Conservation (phyloP, 768 basidiomycete genomes). For the Leccinum uliginosum region DNA sequence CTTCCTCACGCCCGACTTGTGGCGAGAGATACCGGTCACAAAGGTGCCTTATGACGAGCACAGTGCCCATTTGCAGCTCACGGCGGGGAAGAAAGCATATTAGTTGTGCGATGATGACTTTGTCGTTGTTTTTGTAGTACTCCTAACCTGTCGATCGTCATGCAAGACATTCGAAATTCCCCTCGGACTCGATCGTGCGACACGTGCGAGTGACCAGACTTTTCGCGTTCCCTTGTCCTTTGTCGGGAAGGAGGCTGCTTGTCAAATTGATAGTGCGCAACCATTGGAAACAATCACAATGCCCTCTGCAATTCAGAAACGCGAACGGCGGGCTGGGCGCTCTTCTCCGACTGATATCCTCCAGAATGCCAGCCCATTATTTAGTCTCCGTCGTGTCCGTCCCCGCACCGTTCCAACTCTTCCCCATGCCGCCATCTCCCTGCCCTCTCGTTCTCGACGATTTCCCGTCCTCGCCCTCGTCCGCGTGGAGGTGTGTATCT, state of each 20-base stretch:
- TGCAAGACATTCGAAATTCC: background rate
- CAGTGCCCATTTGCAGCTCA: conserved; percentile 86
- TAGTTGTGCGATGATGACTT: conserved; percentile 31
- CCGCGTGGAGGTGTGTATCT: conserved; percentile 23
- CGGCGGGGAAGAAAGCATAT: conserved; percentile 69
- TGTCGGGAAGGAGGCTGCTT: too few species aligned
- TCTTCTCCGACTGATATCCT: conserved; percentile 7
- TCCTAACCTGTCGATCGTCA: background rate
- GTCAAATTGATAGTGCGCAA: conserved; percentile 2
- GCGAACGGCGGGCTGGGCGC: conserved; percentile 4
- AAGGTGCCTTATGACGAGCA: conserved; percentile 94
- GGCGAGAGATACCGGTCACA: conserved; percentile 89
- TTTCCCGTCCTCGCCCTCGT: conserved; percentile 20
- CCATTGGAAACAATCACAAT: background rate
- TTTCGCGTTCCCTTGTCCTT: background rate
- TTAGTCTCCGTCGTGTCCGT: background rate
- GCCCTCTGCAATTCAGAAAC: background rate
- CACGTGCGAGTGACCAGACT: background rate
- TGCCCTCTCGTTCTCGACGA: background rate
- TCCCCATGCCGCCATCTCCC: conserved; percentile 5
- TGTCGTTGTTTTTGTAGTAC: background rate
- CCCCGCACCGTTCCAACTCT: background rate
- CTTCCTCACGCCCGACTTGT: conserved; percentile 97
- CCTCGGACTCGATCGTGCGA: background rate
- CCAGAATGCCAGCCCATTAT: conserved; percentile 5